Percentiles rank a stretch among this genome's conserved stretches.
These are phyloP conservation scores for Fibroporia radiculosa DNA, from an alignment of 768 basidiomycete genomes.

Conservation along the genomic window DNA sequence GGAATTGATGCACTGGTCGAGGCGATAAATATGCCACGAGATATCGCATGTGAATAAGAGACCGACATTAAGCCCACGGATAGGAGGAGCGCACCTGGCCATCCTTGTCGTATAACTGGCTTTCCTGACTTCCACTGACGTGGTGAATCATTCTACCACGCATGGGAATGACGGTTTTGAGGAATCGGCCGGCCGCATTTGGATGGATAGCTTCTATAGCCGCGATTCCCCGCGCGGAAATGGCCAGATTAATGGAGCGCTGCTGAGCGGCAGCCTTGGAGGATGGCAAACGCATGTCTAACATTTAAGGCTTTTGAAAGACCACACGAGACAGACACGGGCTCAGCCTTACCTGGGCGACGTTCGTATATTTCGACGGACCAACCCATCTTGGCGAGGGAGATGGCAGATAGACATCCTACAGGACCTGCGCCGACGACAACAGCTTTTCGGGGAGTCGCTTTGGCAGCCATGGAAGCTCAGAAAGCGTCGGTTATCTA, in stretches of 20 bases:
- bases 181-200: constrained; percentile 56
- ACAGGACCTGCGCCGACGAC: constrained; percentile 90
- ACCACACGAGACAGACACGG: constrained; percentile 9
- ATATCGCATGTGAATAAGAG: constrained; percentile 1
- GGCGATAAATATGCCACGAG: not conserved
- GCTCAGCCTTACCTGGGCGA: constrained; percentile 51
- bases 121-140: constrained; percentile 59
- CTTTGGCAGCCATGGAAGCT: not conserved
- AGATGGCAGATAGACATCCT: constrained; percentile 83
- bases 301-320: constrained; percentile 10
- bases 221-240: constrained; percentile 87
- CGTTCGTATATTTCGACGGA: constrained; percentile 71
- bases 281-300: constrained; percentile 70
- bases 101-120: constrained; percentile 82
- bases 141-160: constrained; percentile 93
- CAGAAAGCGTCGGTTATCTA: too few relatives aligned
- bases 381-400: constrained; percentile 86
- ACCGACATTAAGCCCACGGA: constrained; percentile 6
- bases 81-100: constrained; percentile 57
- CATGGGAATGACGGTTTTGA: constrained; percentile 86
- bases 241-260: constrained; percentile 93
- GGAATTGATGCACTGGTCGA: constrained; percentile 79
- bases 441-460: constrained; percentile 37
- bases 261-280: constrained; percentile 60
- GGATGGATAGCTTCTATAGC: constrained; percentile 80